These are phyloP conservation scores for Retiboletus flavoniger DNA, from an alignment of 1,284 basidiomycete species.

Conservation along the genomic window DNA sequence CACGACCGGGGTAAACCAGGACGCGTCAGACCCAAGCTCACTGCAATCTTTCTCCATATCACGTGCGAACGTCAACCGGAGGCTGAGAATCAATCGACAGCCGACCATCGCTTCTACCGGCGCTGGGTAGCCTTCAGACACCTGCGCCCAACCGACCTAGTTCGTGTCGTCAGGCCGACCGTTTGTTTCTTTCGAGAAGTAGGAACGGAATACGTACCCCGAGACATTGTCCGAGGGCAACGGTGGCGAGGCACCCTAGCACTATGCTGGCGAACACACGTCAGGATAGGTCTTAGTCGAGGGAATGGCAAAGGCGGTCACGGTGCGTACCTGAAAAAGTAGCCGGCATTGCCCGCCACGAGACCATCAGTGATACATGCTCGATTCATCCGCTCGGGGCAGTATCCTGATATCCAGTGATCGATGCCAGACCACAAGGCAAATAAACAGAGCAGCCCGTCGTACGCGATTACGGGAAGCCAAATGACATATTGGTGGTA, in stretches of 20 bases:
- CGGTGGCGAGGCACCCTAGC: neutral
- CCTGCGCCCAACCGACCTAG: neutral
- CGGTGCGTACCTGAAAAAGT: slow-evolving; percentile 20
- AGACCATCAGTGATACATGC: slow-evolving; percentile 6
- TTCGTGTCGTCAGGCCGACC: neutral
- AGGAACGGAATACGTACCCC: slow-evolving; percentile 8
- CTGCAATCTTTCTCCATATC: neutral
- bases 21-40: neutral
- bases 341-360: slow-evolving; percentile 16
- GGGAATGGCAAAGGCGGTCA: neutral
- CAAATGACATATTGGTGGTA: slow-evolving; percentile 18
- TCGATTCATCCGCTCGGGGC: neutral
- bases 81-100: slow-evolving; percentile 10
- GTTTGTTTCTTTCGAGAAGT: neutral
- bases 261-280: slow-evolving; percentile 13
- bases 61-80: neutral
- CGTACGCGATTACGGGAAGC: slow-evolving; percentile 22
- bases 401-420: slow-evolving; percentile 4
- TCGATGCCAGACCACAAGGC: slow-evolving; percentile 17
- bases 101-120: slow-evolving; percentile 1
- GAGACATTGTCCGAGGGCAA: slow-evolving; percentile 4
- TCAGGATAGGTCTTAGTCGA: neutral
- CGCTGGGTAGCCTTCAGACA: neutral
- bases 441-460: slow-evolving; percentile 17
- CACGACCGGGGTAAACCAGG: neutral